A percentile compares a stretch with the other conserved stretches of the same genome.
phyloP scores from a whole-genome alignment of 176 grass and related monocot genomes.

The Tuctoria greenei region DNA sequence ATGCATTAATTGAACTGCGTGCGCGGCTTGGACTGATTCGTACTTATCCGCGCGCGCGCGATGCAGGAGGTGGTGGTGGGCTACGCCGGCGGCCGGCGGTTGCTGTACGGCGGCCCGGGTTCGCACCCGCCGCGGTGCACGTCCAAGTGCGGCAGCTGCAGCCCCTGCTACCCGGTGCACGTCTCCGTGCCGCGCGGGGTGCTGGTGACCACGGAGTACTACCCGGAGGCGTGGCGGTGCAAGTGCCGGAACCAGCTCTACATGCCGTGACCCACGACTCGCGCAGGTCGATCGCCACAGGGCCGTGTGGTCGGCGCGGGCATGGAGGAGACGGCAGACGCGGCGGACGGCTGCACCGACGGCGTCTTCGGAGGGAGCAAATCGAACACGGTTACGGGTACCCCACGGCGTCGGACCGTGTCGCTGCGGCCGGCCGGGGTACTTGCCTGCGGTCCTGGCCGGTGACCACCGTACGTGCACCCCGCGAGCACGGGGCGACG shows the following conservation, averaged over 20 bases:
- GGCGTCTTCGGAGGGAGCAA: background rate
- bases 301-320: background rate
- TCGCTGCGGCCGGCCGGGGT: background rate
- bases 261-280: conserved; percentile 48
- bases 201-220: conserved; percentile 73
- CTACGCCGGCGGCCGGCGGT: conserved; percentile 2
- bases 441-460: background rate
- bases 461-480: background rate
- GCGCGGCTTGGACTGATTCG: background rate
- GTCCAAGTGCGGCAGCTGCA: conserved; percentile 79
- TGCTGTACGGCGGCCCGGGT: conserved; percentile 47
- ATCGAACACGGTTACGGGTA: background rate
- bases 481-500: background rate
- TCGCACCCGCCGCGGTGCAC: conserved; percentile 75
- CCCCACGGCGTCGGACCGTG: background rate
- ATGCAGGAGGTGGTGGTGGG: background rate
- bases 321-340: background rate
- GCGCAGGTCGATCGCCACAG: too few species aligned
- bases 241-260: conserved; percentile 83
- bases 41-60: background rate
- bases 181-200: conserved; percentile 68
- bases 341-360: background rate
- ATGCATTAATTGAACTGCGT: background rate
- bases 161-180: conserved; percentile 71
- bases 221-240: conserved; percentile 93